Percentiles rank a stretch among this genome's conserved stretches.
Evolutionary conservation across 352 stramenopile genomes (phyloP).

Genomic region (Blastocystis sp.): DNA sequence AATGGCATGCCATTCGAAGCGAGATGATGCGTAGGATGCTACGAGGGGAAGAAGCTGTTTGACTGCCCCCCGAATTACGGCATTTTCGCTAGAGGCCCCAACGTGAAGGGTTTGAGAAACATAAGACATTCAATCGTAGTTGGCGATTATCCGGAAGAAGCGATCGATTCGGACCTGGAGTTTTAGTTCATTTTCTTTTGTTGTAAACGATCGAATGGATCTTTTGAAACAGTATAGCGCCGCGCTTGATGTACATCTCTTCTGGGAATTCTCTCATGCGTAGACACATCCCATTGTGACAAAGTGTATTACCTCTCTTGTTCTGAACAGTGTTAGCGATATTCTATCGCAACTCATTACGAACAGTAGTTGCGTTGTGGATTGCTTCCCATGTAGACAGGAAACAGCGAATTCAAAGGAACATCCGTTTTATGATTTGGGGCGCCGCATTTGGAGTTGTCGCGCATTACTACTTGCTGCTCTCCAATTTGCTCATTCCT

Average conservation of each 20-base stretch:
- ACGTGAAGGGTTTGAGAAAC: constrained; percentile 81
- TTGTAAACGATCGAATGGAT: constrained; percentile 7
- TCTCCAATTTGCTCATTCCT: constrained; percentile 32
- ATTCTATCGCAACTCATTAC: constrained; percentile 56
- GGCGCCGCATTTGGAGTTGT: constrained; percentile 30
- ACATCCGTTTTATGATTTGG: constrained; percentile 54
- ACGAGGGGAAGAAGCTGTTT: constrained; percentile 88
- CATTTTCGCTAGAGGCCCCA: constrained; percentile 88
- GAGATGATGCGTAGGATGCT: constrained; percentile 36
- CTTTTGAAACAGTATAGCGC: background rate
- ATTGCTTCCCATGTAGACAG: constrained; percentile 8
- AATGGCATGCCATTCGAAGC: constrained; percentile 76
- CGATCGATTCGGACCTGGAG: constrained; percentile 79
- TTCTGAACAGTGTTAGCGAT: constrained; percentile 50
- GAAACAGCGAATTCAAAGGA: background rate
- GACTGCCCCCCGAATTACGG: constrained; percentile 85
- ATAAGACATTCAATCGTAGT: constrained; percentile 55
- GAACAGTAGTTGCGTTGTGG: background rate
- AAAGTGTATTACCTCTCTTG: constrained; percentile 63
- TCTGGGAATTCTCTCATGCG: background rate
- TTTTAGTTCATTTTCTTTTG: constrained; percentile 70
- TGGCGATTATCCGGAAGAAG: constrained; percentile 78
- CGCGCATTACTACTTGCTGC: constrained; percentile 22
- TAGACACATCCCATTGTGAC: constrained; percentile 58
- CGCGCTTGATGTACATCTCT: background rate